phyloP scores from a whole-genome alignment of 768 basidiomycete species.

The Tylopilus felleus region DNA sequence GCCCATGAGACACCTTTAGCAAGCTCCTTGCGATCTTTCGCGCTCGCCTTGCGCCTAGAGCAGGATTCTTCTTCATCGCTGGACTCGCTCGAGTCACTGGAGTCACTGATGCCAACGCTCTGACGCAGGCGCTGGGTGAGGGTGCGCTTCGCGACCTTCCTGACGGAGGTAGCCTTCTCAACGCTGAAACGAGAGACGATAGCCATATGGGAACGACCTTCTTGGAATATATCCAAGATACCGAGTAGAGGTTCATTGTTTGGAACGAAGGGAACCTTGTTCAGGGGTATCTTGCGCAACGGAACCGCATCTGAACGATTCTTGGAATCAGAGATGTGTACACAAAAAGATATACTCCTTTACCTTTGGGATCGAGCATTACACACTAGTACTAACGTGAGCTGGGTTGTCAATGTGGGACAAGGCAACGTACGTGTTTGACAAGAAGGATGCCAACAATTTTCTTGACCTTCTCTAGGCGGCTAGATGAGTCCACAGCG shows the following conservation, averaged over 20 bases:
- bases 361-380: conserved; percentile 80
- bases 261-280: conserved; percentile 83
- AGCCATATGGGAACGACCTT: conserved; percentile 44
- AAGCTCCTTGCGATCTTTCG: conserved; percentile 18
- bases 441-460: conserved; percentile 85
- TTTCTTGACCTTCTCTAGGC: conserved; percentile 64
- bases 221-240: conserved; percentile 33
- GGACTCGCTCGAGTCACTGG: conserved; percentile 49
- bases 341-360: neutral
- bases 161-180: conserved; percentile 74
- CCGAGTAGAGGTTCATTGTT: conserved; percentile 82
- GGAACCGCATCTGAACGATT: conserved; percentile 65
- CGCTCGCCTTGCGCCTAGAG: conserved; percentile 16
- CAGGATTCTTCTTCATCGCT: conserved; percentile 40
- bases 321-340: neutral
- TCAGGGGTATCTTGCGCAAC: conserved; percentile 77
- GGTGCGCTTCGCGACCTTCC: conserved; percentile 78
- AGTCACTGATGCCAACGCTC: conserved; percentile 70
- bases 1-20: conserved; percentile 31
- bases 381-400: conserved; percentile 48
- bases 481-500: conserved; percentile 34
- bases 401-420: neutral
- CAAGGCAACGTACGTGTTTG: conserved; percentile 52
- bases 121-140: conserved; percentile 75
- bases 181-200: conserved; percentile 77